Base-by-base conservation (phyloP, 257 asterid species). In the Plantago elongata region DNA sequence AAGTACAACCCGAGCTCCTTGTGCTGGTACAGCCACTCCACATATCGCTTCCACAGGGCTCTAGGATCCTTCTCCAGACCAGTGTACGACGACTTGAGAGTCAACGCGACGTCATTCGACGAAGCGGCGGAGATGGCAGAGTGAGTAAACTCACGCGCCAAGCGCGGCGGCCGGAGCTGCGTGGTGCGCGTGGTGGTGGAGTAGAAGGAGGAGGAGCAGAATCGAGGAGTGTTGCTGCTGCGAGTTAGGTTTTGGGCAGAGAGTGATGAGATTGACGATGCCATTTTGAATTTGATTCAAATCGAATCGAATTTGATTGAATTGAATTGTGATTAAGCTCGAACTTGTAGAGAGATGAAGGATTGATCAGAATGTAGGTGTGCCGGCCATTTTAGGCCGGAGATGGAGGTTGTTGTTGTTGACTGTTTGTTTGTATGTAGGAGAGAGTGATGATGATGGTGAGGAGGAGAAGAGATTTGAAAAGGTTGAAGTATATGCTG, bases 21-120 rank as follows among this genome's bases (percentile, higher is more conserved):
- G 68, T 92, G 95, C 85, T 88, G 97, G 80, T 92, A 92, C 66
- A 92, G 70, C 97, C 98, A 92, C 22, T 92, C 98, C 14, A 86
- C 86, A 67, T 84, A 92, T 72, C 98, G 74, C 60, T 76, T 74
- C 97, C 98, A 92, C 15, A 92, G 72, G 65, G 66, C 82, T n/a
- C 75, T 79, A 3, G 93, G 88, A 29, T 89, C 82, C 59, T 89
- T 88, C 57, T 74, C 77, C 45, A 92, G 69, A 17, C 43, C 65
- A 14, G 61, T 3, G 9, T 15, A 6, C 6, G 37, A 65, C 0
- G 84, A 42, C 62, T 67, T 68, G 46, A 66, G 69, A 17, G 65
- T 7, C 68, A 16, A 9, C 5, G 63, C 72, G 45, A 50, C 79
- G 69, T 80, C 83, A 67, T 67, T 75, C 9, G 64, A 3, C 29